Evolutionary conservation across 306 rosid species (phyloP).

Genomic region (Datisca glomerata): DNA sequence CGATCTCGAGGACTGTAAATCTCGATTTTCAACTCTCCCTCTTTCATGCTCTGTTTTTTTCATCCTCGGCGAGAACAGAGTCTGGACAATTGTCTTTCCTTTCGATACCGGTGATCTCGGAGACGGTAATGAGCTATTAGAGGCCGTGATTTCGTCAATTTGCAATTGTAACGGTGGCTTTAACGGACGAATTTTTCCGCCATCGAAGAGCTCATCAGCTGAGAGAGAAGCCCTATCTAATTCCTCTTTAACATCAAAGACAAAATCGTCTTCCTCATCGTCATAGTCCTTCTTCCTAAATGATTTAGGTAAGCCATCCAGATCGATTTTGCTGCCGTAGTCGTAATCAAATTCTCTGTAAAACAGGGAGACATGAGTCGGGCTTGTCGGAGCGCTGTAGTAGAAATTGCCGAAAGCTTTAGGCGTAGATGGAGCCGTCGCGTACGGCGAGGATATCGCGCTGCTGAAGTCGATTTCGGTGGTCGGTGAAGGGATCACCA

Average conservation of each 20-base stretch:
- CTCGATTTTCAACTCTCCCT: conserved; percentile 60
- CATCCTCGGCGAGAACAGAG: conserved; percentile 19
- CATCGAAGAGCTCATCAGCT: conserved; percentile 76
- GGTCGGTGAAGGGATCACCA: conserved; percentile 25
- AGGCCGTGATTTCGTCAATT: background rate
- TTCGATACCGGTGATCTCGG: conserved; percentile 11
- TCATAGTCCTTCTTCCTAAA: background rate
- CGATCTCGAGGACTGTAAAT: conserved; percentile 18
- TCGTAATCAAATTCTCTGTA: conserved; percentile 28
- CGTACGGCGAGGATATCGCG: conserved; percentile 25
- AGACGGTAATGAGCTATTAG: conserved; percentile 18
- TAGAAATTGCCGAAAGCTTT: conserved; percentile 35
- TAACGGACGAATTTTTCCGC: conserved; percentile 50
- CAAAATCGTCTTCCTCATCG: conserved; percentile 30
- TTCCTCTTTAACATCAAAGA: conserved; percentile 36
- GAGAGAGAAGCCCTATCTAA: conserved; percentile 36
- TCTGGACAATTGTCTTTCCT: conserved; percentile 21
- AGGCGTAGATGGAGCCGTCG: conserved; percentile 54
- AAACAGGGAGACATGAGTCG: conserved; percentile 40
- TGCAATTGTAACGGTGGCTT: conserved; percentile 16
- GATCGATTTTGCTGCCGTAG: background rate
- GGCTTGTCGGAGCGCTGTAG: conserved; percentile 73
- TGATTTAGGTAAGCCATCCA: conserved; percentile 3
- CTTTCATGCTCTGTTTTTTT: conserved; percentile 19
- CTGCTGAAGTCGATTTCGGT: conserved; percentile 45